Conservation (phyloP, 306 rosid genomes). For the Acmispon strigosus region DNA sequence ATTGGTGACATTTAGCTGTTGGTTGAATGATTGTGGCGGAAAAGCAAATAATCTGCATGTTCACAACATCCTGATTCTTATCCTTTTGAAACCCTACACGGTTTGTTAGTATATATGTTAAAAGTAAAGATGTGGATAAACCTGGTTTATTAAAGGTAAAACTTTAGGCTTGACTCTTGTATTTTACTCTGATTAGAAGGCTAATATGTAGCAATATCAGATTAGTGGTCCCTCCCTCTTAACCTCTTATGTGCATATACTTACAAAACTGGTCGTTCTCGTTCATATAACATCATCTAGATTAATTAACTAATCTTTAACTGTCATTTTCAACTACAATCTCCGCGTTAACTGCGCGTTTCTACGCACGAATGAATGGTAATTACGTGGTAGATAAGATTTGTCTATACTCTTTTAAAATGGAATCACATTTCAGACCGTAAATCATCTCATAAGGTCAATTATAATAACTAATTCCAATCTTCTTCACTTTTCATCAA, state of each 20-base stretch:
- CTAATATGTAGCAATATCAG: neutral
- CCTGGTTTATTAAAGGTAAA: neutral
- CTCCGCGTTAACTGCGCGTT: conserved; percentile 26
- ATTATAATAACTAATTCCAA: conserved; percentile 10
- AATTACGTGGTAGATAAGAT: neutral
- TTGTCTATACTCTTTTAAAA: neutral
- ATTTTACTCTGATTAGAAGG: neutral
- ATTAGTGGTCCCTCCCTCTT: neutral
- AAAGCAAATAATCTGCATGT: neutral
- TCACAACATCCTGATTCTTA: neutral
- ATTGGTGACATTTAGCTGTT: conserved; percentile 8
- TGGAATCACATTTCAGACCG: neutral
- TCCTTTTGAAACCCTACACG: neutral
- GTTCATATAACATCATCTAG: too few species aligned
- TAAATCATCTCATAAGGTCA: neutral
- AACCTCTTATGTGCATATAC: neutral
- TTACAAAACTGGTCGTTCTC: too few species aligned
- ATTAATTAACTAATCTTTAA: neutral
- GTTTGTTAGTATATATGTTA: neutral
- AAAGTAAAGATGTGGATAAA: conserved; percentile 1
- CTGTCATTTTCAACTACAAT: neutral
- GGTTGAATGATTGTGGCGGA: conserved; percentile 18
- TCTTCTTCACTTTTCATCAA: neutral
- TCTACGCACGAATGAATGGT: neutral
- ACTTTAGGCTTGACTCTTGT: neutral